Base-by-base conservation (phyloP, 2,329 filamentous ascomycete species). In the Claviceps sp. region DNA sequence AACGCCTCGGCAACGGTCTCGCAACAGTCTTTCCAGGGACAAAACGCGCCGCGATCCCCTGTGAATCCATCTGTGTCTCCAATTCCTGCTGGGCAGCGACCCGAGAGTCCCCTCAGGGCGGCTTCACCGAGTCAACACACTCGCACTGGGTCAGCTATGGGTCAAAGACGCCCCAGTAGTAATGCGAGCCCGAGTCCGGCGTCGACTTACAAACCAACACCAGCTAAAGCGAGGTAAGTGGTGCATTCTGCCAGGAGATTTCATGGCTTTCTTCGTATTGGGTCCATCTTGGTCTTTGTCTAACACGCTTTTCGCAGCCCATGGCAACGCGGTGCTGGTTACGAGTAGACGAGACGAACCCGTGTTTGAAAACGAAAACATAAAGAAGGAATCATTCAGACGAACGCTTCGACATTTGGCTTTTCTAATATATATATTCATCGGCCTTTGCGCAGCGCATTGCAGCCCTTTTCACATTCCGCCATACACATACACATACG, bases 311-410 rank as follows among this genome's bases (percentile, higher is more conserved):
- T 17, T 41, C 26, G 52, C 47, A 72, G 70, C 58, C 70, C 70
- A 26, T 73, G 70, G 70, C 70, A 73, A 57, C 70, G 70, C 54
- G 70, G 70, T 54, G 70, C 70, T 46, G 70, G 70, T 42, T 73
- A 73, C 56, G 70, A 73, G 19, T 65, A 70, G 13, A 30, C 19
- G 4, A 37, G n/a, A 17, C 7, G 14, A 39, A 7, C 7, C 4
- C 13, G 5, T 24, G 10, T 24, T 24, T 19, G 34, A n/a, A 48
- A 24, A 34, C 30, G 30, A 34, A 34, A 34, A 10, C 30, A 34
- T 4, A 34, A 34, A 34, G 30, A 34, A 11, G 10, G 10, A 11
- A 34, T 11, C 10, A 34, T 11, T 34, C 26, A 4, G 30, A 34
- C 10, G 30, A 34, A 11, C 30, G 10, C 30, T 34, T 34, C 30